These are phyloP conservation scores for Cajanus cajan DNA, from an alignment of 306 rosid species.

Conservation along the genomic window DNA sequence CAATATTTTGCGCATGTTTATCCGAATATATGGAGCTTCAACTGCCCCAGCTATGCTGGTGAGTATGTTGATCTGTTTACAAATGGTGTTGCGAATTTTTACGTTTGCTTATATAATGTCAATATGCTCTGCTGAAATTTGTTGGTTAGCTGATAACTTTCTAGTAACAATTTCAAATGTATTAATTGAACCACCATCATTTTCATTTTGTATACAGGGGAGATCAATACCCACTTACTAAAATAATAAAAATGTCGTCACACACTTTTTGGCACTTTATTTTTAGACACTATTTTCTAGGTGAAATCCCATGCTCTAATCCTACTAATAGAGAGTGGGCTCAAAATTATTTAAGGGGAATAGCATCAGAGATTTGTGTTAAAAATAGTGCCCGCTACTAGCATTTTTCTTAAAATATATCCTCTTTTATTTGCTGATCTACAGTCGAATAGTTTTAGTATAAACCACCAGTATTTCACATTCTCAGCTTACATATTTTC, in stretches of 20 bases:
- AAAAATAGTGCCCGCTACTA: background rate
- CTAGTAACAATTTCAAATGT: background rate
- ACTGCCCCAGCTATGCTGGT: slow-evolving; percentile 78
- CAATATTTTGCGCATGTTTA: slow-evolving; percentile 86
- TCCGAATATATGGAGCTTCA: slow-evolving; percentile 71
- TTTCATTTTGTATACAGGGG: background rate
- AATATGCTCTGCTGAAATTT: background rate
- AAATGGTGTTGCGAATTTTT: background rate
- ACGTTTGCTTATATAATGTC: background rate
- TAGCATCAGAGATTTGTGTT: background rate
- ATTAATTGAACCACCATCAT: background rate
- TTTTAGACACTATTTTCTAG: background rate
- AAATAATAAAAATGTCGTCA: background rate
- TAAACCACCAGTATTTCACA: background rate
- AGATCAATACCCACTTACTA: background rate
- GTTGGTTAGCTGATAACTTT: slow-evolving; percentile 5
- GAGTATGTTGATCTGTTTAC: slow-evolving; percentile 34
- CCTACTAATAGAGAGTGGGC: background rate
- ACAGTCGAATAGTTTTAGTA: background rate
- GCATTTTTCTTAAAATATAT: background rate
- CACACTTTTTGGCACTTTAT: background rate
- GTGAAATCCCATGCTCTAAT: background rate
- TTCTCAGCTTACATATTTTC: background rate
- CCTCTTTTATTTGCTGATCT: slow-evolving; percentile 5
- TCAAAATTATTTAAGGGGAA: background rate